Percentiles rank a stretch among this genome's conserved stretches.
phyloP scores from a whole-genome alignment of 208 protist species.

The Trypanosoma rangeli region DNA sequence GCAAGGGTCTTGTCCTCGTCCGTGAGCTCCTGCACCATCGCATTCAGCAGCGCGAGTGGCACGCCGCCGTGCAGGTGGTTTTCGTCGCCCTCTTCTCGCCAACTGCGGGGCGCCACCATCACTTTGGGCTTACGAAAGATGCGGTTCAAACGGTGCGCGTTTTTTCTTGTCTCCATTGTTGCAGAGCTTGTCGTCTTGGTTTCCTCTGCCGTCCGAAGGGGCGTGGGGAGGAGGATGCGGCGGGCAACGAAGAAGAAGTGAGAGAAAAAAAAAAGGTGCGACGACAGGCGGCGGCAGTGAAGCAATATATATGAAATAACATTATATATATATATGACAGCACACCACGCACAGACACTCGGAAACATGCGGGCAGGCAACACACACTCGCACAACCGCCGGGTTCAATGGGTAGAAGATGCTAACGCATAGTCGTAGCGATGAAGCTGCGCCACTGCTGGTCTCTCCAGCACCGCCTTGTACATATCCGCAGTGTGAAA shows the following conservation, averaged over 20 bases:
- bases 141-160: constrained; percentile 79
- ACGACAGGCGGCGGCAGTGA: background rate
- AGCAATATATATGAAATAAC: no score
- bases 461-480: constrained; percentile 42
- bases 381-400: no score
- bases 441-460: constrained; percentile 54
- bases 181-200: constrained; percentile 8
- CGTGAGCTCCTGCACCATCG: constrained; percentile 47
- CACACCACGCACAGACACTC: no score
- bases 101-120: constrained; percentile 54
- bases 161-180: constrained; percentile 42
- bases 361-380: no score
- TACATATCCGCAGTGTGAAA: constrained; percentile 70
- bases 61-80: constrained; percentile 32
- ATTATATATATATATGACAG: no score
- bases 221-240: background rate
- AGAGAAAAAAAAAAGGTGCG: constrained; percentile 4
- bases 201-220: constrained; percentile 2
- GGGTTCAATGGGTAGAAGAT: background rate
- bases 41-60: constrained; percentile 33
- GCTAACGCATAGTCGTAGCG: constrained; percentile 24
- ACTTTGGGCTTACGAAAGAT: constrained; percentile 83
- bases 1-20: constrained; percentile 60
- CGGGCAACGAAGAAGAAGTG: background rate
- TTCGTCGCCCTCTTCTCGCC: constrained; percentile 32